A percentile compares a stretch with the other conserved stretches of the same genome.
Evolutionary conservation across 2,329 filamentous ascomycete species (phyloP).

Genomic region (Macroventuria anomochaeta): DNA sequence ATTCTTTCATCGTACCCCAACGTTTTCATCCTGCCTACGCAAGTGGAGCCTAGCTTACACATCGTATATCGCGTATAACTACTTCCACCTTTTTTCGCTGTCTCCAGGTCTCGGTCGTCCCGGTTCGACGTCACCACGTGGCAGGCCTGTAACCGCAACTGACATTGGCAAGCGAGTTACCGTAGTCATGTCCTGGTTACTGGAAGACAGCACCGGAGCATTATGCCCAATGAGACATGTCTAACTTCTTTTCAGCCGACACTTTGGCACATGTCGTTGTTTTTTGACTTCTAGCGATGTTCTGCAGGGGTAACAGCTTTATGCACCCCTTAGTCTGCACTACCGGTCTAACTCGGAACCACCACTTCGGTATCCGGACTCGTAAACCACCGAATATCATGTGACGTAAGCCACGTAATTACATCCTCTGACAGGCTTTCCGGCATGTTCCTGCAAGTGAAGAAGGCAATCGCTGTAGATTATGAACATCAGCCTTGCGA

Average conservation of each 20-base stretch:
- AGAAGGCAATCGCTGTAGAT: neutral
- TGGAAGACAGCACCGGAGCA: neutral
- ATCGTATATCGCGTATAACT: neutral
- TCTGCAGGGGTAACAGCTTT: neutral
- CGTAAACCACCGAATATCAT: conserved; percentile 10
- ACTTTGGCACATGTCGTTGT: neutral
- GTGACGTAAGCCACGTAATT: too few species aligned
- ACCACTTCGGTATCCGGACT: neutral
- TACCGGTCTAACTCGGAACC: conserved; percentile 1
- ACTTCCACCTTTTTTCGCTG: neutral
- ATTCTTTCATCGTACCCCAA: neutral
- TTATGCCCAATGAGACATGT: conserved; percentile 1
- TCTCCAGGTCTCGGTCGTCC: neutral
- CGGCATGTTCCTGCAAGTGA: neutral
- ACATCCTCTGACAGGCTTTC: too few species aligned
- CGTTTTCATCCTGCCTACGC: too few species aligned
- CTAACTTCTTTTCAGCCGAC: neutral
- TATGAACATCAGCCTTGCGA: neutral
- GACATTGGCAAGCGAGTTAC: neutral
- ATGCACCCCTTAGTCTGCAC: conserved; percentile 9
- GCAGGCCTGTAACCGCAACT: neutral
- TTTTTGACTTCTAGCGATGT: conserved; percentile 3
- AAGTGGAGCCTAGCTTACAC: too few species aligned
- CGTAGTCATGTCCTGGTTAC: conserved; percentile 2
- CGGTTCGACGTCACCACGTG: conserved; percentile 9